phyloP scores from a whole-genome alignment of 2,329 filamentous ascomycete species.

The Fusarium circinatum region DNA sequence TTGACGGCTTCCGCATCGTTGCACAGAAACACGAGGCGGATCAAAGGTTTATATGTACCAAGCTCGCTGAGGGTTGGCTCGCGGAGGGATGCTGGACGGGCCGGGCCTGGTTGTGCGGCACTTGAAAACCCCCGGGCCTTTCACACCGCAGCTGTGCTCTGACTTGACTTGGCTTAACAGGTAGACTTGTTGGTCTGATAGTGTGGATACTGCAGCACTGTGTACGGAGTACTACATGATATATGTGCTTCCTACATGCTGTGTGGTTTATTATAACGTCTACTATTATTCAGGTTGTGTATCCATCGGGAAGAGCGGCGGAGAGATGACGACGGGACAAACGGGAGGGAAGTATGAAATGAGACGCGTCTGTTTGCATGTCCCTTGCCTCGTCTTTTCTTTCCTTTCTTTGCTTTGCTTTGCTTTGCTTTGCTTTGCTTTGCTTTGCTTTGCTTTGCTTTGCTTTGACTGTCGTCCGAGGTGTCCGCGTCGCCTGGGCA shows the following conservation, averaged over 20 bases:
- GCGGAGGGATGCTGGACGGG: slow-evolving; percentile 28
- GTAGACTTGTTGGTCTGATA: not conserved
- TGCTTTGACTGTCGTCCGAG: not conserved
- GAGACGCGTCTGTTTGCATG: slow-evolving; percentile 18
- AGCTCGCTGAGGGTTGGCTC: slow-evolving; percentile 3
- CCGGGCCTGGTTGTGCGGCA: slow-evolving; percentile 32
- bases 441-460: not conserved
- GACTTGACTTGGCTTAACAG: not conserved
- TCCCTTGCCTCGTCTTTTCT: slow-evolving; percentile 1
- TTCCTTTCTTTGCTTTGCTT: not conserved
- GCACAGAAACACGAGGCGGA: slow-evolving; percentile 20
- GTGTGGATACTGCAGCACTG: not conserved
- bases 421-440: not conserved
- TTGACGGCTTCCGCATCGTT: slow-evolving; percentile 19
- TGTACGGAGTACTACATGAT: not conserved
- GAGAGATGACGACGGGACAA: not conserved
- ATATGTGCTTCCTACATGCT: not conserved
- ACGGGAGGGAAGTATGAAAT: not conserved
- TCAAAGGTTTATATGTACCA: slow-evolving; percentile 33
- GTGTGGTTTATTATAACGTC: not conserved
- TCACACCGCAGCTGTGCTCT: not conserved
- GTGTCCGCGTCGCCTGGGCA: not conserved
- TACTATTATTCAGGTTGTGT: not conserved
- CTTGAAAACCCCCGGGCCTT: not conserved
- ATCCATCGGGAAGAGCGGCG: slow-evolving; percentile 5